Conservation (phyloP, 768 basidiomycete species). For the Termitomyces sp. region DNA sequence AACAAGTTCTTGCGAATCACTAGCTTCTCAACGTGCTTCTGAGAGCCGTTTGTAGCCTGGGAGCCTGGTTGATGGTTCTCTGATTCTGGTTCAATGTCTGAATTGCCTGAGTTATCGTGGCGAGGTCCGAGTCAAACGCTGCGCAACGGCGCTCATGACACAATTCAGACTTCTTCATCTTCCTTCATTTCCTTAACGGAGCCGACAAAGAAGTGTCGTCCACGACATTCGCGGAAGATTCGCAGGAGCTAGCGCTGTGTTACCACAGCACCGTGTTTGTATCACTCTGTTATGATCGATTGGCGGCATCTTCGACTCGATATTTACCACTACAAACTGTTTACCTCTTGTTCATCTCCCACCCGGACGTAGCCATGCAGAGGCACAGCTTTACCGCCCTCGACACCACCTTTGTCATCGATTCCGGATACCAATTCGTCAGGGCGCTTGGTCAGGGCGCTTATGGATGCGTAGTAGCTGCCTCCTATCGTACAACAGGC, state of each 20-base stretch:
- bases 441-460: slow-evolving; percentile 97
- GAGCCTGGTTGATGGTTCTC: background rate
- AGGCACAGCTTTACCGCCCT: slow-evolving; percentile 79
- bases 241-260: background rate
- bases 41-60: background rate
- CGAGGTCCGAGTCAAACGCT: too few species aligned
- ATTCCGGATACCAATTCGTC: slow-evolving; percentile 87
- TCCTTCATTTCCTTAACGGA: background rate
- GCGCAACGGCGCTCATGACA: background rate
- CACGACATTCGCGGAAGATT: slow-evolving; percentile 3
- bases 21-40: background rate
- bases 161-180: background rate
- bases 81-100: background rate
- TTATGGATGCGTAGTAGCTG: slow-evolving; percentile 88
- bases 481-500: slow-evolving; percentile 76
- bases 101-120: background rate
- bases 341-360: background rate
- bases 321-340: background rate
- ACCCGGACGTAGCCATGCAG: slow-evolving; percentile 40
- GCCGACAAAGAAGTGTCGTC: background rate
- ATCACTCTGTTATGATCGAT: slow-evolving; percentile 3
- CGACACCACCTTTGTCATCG: slow-evolving; percentile 84
- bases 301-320: background rate
- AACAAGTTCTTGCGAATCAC: background rate
- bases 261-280: background rate